A percentile compares a stretch with the other conserved stretches of the same genome.
These are phyloP conservation scores for Candida alai DNA, from an alignment of 805 yeast species.

Conservation along the genomic window DNA sequence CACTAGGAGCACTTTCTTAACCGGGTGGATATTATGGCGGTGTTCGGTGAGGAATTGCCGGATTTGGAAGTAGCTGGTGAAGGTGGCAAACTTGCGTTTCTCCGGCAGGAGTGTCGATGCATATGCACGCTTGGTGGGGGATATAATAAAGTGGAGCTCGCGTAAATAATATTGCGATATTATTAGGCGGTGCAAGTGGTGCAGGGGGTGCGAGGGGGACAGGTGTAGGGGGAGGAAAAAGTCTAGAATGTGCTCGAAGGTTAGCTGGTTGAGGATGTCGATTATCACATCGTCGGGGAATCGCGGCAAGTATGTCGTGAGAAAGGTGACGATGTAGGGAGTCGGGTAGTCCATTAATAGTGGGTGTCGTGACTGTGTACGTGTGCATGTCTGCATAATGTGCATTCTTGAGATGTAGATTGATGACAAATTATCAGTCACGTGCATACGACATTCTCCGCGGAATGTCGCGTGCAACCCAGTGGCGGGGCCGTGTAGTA, in stretches of 20 bases:
- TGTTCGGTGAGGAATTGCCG: constrained; percentile 26
- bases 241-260: constrained; percentile 20
- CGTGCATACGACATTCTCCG: too few species aligned
- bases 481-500: too few species aligned
- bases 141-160: constrained; percentile 31
- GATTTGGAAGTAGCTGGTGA: constrained; percentile 27
- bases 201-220: constrained; percentile 14
- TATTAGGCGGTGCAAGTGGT: constrained; percentile 19
- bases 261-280: constrained; percentile 15
- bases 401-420: too few species aligned
- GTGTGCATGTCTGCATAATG: too few species aligned
- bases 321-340: too few species aligned
- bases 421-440: too few species aligned
- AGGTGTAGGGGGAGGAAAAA: constrained; percentile 22
- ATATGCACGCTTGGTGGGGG: constrained; percentile 18
- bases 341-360: too few species aligned
- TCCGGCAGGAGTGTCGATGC: constrained; percentile 6
- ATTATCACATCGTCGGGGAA: constrained; percentile 23
- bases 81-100: constrained; percentile 12
- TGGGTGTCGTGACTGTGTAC: too few species aligned
- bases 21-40: constrained; percentile 24
- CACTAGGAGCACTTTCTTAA: constrained; percentile 20
- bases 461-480: too few species aligned
- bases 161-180: constrained; percentile 23
- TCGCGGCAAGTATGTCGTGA: constrained; percentile 10